Base-by-base conservation (phyloP, 306 rosid species). In the Trifolium pratense region DNA sequence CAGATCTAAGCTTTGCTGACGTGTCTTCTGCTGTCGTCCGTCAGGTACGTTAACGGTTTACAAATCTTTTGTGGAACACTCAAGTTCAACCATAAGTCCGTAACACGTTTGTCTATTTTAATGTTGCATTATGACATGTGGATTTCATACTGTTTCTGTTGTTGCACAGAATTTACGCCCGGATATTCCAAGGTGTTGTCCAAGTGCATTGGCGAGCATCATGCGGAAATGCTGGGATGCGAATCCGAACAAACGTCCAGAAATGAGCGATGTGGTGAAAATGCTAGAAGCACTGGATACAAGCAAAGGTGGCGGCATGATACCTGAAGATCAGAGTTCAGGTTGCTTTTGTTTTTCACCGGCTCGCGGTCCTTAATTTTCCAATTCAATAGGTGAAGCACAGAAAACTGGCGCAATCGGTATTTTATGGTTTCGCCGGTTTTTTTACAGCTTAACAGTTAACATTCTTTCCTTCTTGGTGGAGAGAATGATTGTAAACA, bases 301-400 rank as follows among this genome's bases (percentile, higher is more conserved):
- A 0, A 90, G 90, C 88, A 90, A 87, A 74, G 97, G 98, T 9
- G 97, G 97, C 25, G 97, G 98, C 60, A 92, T 93, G 97, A 89
- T 90, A 51, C 88, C 90, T 0, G 96, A 93, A 11, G 90, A 86
- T 75, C 92, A 90, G 71, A 10, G 48, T 12, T 2, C 81, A 18
- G 78, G 79, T 37, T 92, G 98, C 83, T 84, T 89, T 78, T 92
- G 96, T 80, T 90, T 92, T 31, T 31, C 76, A 12, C 72, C 74
- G 5, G 48, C 62, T 71, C 91, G 97, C 2, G 98, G 97, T 53
- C 97, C 97, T 0, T 90, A 67, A 79, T 26, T 21, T 11, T 61
- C 59, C 18, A 15, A 58, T 48, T 74, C 67, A 68, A 61, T 62
- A 61, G 42, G 31, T 43, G 70, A 80, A 69, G 16, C 34, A 14